Conservation (phyloP, 2,329 filamentous ascomycete genomes). For the Venturia nashicola region DNA sequence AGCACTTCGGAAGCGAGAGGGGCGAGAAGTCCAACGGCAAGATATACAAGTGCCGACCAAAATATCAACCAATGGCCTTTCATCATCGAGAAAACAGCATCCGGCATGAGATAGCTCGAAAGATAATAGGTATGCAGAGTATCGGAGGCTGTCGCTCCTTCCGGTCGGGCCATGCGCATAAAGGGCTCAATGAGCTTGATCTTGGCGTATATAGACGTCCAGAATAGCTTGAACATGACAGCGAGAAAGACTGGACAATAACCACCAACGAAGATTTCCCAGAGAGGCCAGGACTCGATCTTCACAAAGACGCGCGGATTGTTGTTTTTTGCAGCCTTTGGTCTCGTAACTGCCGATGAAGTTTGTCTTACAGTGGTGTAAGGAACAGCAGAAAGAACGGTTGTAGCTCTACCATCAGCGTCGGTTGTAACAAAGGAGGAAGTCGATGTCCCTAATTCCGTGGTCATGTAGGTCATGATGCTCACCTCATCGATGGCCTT, state of each 20-base stretch:
- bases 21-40: constrained; percentile 1
- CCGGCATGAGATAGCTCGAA: constrained; percentile 7
- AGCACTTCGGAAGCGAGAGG: constrained; percentile 8
- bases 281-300: not conserved
- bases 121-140: constrained; percentile 8
- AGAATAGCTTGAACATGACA: constrained; percentile 6
- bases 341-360: not conserved
- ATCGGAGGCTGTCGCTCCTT: not conserved
- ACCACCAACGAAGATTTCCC: constrained; percentile 6
- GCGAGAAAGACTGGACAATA: constrained; percentile 9
- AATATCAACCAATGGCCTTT: constrained; percentile 10
- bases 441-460: not conserved
- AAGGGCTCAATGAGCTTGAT: constrained; percentile 10
- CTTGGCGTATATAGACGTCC: constrained; percentile 7
- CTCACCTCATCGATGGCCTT: not conserved
- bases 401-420: not conserved
- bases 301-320: not conserved
- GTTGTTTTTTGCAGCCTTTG: not conserved
- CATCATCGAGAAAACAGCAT: constrained; percentile 2
- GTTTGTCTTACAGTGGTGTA: not conserved
- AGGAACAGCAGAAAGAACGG: not conserved
- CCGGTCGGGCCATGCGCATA: not conserved
- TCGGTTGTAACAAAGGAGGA: constrained; percentile 1
- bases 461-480: not conserved
- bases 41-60: constrained; percentile 4